Base-by-base conservation (phyloP, 2,329 filamentous ascomycete genomes). In the Emmonsiellopsis sp. region DNA sequence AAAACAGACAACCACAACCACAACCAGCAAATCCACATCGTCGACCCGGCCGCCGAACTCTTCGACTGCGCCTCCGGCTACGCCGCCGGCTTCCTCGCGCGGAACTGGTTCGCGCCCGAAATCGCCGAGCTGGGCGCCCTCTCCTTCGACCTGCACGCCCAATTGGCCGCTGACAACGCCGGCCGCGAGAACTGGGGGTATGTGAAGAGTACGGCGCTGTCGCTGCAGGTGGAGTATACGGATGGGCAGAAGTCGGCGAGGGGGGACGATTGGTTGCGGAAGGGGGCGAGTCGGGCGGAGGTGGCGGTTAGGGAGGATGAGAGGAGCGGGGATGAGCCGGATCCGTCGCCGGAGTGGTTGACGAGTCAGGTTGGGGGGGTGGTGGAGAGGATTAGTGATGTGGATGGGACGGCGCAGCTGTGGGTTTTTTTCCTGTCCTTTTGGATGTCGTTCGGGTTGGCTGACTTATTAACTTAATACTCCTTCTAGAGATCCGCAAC, bases 41-140 rank as follows among this genome's bases (percentile, higher is more conserved):
- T 85, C 40, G 82, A 85, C 61, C 72, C 79, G 5, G 78, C 78
- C 4, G 66, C 75, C 0, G 66, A 81, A 57, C 76, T 91, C 34
- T 89, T 91, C 67, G 78, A 81, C 9, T 87, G 84, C 32, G 86
- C 87, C 0, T 90, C 85, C 2, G 86, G 87, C 1, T 83, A 80
- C 59, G 85, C 86, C 0, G 88, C 79, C 15, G 87, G 87, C 0
- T 92, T 91, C 62, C 64, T 91, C 7, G 86, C 86, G 0, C 76
- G 75, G 35, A 84, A 91, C 66, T 91, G 86, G 86, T 88, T 87
- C 61, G 74, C 75, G 0, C 72, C 80, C 0, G 72, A 76, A 1
- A 71, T 81, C 5, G 74, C 79, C 0, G 71, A 76, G 0, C 74
- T 91, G 1, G 87, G 82, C 7, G 76, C 76, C 0, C 73, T 91